Evolutionary conservation across 768 basidiomycete species (phyloP), one percentile per base, ranked within the genome.

Genomic region (Amanita thiersii): DNA sequence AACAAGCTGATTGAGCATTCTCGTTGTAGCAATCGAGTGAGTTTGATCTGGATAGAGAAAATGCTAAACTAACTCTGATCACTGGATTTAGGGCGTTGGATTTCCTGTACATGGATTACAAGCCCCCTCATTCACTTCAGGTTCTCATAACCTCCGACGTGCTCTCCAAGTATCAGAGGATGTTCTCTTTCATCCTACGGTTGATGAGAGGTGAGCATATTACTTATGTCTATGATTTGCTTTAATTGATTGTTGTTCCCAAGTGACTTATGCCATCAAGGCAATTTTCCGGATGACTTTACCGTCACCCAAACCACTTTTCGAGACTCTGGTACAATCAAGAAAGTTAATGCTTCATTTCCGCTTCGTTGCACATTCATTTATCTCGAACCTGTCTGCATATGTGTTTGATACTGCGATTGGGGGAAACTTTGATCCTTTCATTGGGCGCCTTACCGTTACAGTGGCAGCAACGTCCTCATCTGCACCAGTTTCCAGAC

Each of bases 41-140:
- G 20, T 41, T 37, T 47, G 20, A 14, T 15, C 15, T 28, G 35
- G 4, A 32, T 31, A 4, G 9, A 29, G 5, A 23, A 28, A 15
- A 43, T 5, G 31, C 40, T 45, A 23, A 56, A 24, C 14, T 37
- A 40, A 47, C 35, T 35, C 37, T 23, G 47, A 37, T 21, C 20
- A 50, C 39, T n/a, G n/a, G n/a, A n/a, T 14, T 4, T 49, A 88
- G 86, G 56, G 89, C 91, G 5, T 57, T 94, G 31, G 91, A 93
- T 56, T 94, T 93, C 55, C 62, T 94, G 10, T 88, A 87, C 54
- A 79, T 94, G 66, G 79, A 90, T 49, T 94, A 94, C 58, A 84
- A 84, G 51, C 81, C 87, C n/a, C 87, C 89, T 1, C 69, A 69
- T n/a, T 76, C 88, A 0, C 63, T 94, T 28, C 75, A 79, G 34